Evolutionary conservation across 2,329 filamentous ascomycete species (phyloP).

Genomic region (Trichoderma citrinoviride): DNA sequence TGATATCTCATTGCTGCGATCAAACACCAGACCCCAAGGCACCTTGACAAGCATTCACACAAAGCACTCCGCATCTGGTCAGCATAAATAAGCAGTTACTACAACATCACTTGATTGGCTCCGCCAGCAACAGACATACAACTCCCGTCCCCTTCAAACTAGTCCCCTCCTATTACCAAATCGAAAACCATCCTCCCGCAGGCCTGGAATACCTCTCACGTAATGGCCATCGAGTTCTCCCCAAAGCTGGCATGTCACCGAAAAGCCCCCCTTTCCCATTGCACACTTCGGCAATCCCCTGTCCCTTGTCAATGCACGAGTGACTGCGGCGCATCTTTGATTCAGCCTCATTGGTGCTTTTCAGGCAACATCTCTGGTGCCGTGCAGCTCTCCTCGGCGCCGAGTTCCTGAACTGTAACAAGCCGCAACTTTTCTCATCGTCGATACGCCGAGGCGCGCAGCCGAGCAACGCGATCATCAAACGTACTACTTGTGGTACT

Average conservation of each 20-base stretch:
- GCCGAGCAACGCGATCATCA: no score
- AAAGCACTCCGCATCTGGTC: no score
- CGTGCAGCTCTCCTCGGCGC: neutral
- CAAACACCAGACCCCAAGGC: no score
- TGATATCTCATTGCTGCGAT: no score
- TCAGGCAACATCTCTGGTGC: slow-evolving; percentile 7
- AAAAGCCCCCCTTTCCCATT: neutral
- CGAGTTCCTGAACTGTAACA: neutral
- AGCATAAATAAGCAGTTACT: neutral
- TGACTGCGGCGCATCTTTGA: neutral
- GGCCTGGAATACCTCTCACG: slow-evolving; percentile 22
- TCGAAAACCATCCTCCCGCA: slow-evolving; percentile 18
- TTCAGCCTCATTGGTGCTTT: slow-evolving; percentile 14
- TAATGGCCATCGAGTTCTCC: slow-evolving; percentile 18
- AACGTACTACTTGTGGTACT: no score
- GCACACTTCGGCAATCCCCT: neutral
- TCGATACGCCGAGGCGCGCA: no score
- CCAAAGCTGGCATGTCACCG: slow-evolving; percentile 11
- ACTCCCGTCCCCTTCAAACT: neutral
- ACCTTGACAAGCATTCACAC: no score
- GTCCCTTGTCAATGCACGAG: no score
- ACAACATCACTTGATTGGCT: neutral
- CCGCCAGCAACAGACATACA: neutral
- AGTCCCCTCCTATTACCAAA: slow-evolving; percentile 21
- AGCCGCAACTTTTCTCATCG: no score